These are phyloP conservation scores for Podospora bellae-mahoneyi DNA, from an alignment of 495 filamentous ascomycete species.

Conservation along the genomic window DNA sequence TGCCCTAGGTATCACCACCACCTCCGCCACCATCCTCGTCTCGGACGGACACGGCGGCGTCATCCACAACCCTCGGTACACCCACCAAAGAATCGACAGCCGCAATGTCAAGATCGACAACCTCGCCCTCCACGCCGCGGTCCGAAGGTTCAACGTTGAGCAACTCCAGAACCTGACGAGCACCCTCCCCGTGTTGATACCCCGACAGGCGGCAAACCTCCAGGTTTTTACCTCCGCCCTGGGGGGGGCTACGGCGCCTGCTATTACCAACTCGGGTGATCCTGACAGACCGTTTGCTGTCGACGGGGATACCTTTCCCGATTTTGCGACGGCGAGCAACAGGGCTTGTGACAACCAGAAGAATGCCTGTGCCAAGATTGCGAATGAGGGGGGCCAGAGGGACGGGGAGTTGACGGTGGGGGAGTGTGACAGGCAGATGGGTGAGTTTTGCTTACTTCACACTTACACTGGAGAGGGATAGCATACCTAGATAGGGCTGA, in stretches of 20 bases:
- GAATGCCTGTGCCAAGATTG: conserved; percentile 37
- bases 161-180: neutral
- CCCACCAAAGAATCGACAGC: neutral
- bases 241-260: conserved; percentile 25
- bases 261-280: conserved; percentile 39
- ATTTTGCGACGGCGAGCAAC: conserved; percentile 38
- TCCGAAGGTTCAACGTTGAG: neutral
- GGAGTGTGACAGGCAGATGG: conserved; percentile 38
- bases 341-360: conserved; percentile 42
- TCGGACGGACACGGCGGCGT: neutral
- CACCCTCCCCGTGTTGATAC: neutral
- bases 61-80: neutral
- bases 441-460: conserved; percentile 26
- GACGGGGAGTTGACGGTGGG: conserved; percentile 27
- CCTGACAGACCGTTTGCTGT: conserved; percentile 44
- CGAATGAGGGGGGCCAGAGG: conserved; percentile 26
- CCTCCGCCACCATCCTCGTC: neutral
- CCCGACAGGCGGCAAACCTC: conserved; percentile 21
- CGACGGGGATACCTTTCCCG: conserved; percentile 42
- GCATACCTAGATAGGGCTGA: neutral
- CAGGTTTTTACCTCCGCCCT: conserved; percentile 27
- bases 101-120: neutral
- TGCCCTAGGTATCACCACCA: neutral
- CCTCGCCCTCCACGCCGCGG: neutral
- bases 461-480: neutral